A percentile compares a stretch with the other conserved stretches of the same genome.
Evolutionary conservation across 768 basidiomycete species (phyloP).

Genomic region (Dacryopinax spathularia): DNA sequence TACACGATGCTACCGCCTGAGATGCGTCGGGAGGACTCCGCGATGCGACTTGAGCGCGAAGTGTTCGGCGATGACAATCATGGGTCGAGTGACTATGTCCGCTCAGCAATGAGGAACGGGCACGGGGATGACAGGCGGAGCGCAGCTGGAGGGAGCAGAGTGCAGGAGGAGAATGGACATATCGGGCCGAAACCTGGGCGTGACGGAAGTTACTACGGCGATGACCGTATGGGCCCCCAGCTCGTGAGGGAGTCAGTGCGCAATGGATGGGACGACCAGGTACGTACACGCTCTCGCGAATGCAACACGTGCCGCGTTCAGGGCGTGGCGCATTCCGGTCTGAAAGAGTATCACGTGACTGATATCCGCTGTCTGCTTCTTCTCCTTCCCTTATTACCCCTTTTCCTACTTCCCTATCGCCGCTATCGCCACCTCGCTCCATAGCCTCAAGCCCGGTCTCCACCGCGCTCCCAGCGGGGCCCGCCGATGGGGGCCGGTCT

Average conservation of each 20-base stretch:
- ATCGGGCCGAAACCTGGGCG: not conserved
- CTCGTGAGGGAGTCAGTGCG: not conserved
- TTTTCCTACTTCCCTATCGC: not conserved
- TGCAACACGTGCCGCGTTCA: not conserved
- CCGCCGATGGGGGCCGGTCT: not conserved
- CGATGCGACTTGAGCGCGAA: not conserved
- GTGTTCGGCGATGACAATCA: not conserved
- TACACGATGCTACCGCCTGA: constrained; percentile 1
- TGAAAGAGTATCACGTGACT: not conserved
- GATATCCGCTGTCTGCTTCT: not conserved
- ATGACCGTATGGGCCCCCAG: not conserved
- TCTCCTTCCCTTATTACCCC: not conserved
- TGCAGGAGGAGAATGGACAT: not conserved
- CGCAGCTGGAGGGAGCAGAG: not conserved
- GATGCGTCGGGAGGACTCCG: not conserved
- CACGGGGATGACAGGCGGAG: not conserved
- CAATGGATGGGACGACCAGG: constrained; percentile 2
- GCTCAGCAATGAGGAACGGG: not conserved
- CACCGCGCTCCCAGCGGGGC: not conserved
- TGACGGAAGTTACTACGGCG: not conserved
- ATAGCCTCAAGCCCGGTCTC: not conserved
- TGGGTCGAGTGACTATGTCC: not conserved
- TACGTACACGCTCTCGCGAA: not conserved
- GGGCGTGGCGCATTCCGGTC: not conserved
- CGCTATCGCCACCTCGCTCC: not conserved